Percentiles rank a stretch among this genome's conserved stretches.
These are phyloP conservation scores for Candida dajiaensis DNA, from an alignment of 805 yeast genomes.

Conservation along the genomic window DNA sequence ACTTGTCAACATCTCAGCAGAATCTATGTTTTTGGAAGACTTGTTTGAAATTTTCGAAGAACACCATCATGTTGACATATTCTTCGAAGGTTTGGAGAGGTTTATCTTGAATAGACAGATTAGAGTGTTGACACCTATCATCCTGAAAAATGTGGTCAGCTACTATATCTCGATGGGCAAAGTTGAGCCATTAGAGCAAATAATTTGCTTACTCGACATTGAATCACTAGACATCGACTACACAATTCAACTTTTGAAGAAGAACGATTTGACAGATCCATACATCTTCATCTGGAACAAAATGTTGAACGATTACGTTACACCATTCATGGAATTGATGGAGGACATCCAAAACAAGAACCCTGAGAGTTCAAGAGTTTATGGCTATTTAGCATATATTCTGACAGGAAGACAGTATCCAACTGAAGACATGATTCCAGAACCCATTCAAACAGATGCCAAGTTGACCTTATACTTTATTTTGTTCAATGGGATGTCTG, in stretches of 20 bases:
- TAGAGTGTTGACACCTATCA: constrained; percentile 49
- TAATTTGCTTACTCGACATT: constrained; percentile 66
- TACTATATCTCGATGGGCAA: constrained; percentile 35
- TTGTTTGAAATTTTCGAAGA: constrained; percentile 38
- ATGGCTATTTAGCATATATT: constrained; percentile 59
- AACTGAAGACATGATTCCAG: constrained; percentile 44
- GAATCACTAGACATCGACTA: constrained; percentile 70
- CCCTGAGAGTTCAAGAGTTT: constrained; percentile 31
- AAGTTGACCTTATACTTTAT: constrained; percentile 49
- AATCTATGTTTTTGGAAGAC: constrained; percentile 35
- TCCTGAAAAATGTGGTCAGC: constrained; percentile 57
- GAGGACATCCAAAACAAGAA: constrained; percentile 22
- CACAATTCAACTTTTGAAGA: constrained; percentile 56
- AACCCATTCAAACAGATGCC: constrained; percentile 30
- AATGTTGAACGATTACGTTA: constrained; percentile 59
- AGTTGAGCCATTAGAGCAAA: constrained; percentile 52
- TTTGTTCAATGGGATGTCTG: constrained; percentile 51
- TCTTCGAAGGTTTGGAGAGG: constrained; percentile 47
- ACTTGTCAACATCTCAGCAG: constrained; percentile 31
- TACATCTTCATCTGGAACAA: constrained; percentile 66
- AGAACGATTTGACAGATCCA: constrained; percentile 54
- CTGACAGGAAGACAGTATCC: constrained; percentile 82
- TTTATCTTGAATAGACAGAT: constrained; percentile 45
- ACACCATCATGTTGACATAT: constrained; percentile 27
- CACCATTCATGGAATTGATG: constrained; percentile 64